phyloP scores from a whole-genome alignment of 2,329 filamentous ascomycete genomes.

The Penicillium brevicompactum region DNA sequence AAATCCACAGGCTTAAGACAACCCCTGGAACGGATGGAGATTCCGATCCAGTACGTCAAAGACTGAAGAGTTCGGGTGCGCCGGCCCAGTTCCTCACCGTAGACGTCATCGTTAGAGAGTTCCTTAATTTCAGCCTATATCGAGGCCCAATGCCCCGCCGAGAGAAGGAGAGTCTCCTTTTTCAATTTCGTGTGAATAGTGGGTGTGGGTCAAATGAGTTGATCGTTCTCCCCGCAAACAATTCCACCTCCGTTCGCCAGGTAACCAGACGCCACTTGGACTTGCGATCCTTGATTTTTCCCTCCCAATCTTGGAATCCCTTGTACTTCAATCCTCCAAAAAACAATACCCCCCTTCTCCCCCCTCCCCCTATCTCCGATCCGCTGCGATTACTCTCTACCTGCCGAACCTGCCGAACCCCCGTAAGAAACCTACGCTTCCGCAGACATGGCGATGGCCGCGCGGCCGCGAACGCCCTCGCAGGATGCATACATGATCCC shows the following conservation, averaged over 20 bases:
- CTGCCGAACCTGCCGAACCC: neutral
- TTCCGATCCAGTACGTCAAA: conserved; percentile 12
- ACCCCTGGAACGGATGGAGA: neutral
- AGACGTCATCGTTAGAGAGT: conserved; percentile 37
- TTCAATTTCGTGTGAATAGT: conserved; percentile 10
- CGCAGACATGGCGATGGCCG: conserved; percentile 39
- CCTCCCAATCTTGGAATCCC: neutral
- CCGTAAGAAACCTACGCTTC: conserved; percentile 15
- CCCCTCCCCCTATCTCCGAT: no score
- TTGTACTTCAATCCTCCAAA: neutral
- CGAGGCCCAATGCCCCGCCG: conserved; percentile 4
- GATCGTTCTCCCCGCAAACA: conserved; percentile 31
- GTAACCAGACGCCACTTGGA: conserved; percentile 29
- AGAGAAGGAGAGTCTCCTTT: neutral
- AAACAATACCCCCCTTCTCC: neutral
- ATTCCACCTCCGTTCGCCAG: conserved; percentile 31
- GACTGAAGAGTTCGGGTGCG: neutral
- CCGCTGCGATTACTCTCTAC: neutral
- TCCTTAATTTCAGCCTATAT: conserved; percentile 7
- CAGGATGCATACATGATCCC: conserved; percentile 42
- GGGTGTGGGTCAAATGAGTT: conserved; percentile 15
- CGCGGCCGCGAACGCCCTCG: conserved; percentile 42
- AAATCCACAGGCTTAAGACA: no score
- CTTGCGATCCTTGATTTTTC: conserved; percentile 9
- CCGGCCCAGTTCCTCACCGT: conserved; percentile 18